Evolutionary conservation across 768 basidiomycete genomes (phyloP), one percentile per base, ranked within the genome.

Genomic region (Dioszegia aurantiaca): DNA sequence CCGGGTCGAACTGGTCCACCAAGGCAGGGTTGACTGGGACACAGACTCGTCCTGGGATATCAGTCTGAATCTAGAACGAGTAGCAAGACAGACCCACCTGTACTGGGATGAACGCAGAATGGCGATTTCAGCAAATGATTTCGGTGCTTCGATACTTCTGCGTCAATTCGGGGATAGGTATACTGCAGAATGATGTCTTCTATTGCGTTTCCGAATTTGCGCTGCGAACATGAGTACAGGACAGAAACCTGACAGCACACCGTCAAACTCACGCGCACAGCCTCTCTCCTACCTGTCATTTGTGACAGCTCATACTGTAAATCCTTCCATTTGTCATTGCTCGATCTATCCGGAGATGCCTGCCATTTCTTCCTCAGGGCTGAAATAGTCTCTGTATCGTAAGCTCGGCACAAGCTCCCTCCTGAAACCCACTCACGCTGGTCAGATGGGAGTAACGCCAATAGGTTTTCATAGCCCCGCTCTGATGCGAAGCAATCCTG

Each of bases 121-220:
- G 95, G 95, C 21, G 90, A 87, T 78, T 99, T 99, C 54, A 99
- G 83, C 79, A 99, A 82, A 80, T 99, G 95, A 79, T 99, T 98
- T 48, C 92, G 83, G 72, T 93, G 90, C 71, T 98, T 94, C 2
- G 92, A 93, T 27, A 99, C 95, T 76, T 99, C 95, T 14, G 89
- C 88, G 76, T 99, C 95, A 54, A 99, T 83, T 12, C 95, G 85
- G 1, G 94, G 94, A 77, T 98, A 99, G 0, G 89, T 94, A 76
- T 95, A 97, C 66, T 90, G 87, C 12, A 99, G 80, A 45, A 95
- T 81, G 59, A 97, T 84, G 61, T 98, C 94, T 73, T 94, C 87
- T 79, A 91, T 79, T 3, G 85, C 84, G 1, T 77, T 53, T 63
- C 77, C 40, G 83, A 63, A 27, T 51, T 69, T 70, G 42, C 60